Evolutionary conservation across 768 basidiomycete genomes (phyloP), one percentile per base, ranked within the genome.

Genomic region (Leccinum subgranulosum): DNA sequence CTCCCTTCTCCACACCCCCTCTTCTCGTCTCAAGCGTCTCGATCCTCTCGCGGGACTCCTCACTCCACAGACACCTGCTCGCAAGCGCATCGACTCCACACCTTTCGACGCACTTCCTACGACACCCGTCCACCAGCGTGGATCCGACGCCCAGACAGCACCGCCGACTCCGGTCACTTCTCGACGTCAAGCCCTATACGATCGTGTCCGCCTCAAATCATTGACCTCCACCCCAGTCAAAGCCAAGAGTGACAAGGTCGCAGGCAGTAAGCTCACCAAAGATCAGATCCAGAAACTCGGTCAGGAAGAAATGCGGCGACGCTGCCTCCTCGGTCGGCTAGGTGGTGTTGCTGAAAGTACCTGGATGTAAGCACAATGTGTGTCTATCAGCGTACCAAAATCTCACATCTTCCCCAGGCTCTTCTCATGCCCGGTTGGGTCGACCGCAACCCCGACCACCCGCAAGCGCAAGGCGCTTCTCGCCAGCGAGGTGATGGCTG

Each of bases 341-440:
- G 80, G 81, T 27, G 86, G 87, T 10, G 82, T 94, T 28, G 92
- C 92, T n/a, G 91, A 94, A 67, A 88, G 90, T 61, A 82, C 88
- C 17, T 93, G 91, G 89, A 92, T 92, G 92, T 89, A 60, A 70
- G 85, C 56, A 31, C 27, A 29, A 51, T 34, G 8, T 3, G 17
- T 5, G 9, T 3, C 54, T 1, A 2, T 49, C 23, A 4, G 31
- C 28, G 1, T 55, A 49, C 15, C 17, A 27, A 12, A 49, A 39
- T 28, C 12, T 14, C 23, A 47, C 41, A 9, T 56, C 29, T 6
- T 25, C 12, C 10, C 53, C 34, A 68, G 89, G 87, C 73, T 90
- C 41, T 93, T 93, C 73, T 86, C 90, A 3, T 82, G 80, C 19
- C 83, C 88, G 3, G 69, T 74, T 6, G 79, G 81, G 7, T 72